Evolutionary conservation across 805 yeast genomes (phyloP), one percentile per base, ranked within the genome.

Genomic region (Candida sithepensis): DNA sequence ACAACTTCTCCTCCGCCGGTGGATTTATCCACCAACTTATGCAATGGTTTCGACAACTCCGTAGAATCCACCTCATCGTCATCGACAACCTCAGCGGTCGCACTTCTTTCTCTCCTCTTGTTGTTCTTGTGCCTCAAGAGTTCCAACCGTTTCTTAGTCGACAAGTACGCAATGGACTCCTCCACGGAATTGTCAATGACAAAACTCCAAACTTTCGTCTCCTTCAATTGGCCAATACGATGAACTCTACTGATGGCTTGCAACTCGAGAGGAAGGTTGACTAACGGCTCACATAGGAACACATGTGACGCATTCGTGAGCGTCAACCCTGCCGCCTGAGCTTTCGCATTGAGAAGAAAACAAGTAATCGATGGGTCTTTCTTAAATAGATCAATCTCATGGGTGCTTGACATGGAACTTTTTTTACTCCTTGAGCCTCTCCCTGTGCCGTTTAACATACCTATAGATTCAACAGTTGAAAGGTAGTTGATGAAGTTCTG

Each of bases 161-260:
- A 77, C 45, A 85, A 63, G n/a, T 79, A 66, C 30, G 88, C 78
- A 41, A 94, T 87, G 40, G 88, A 84, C 61, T 92, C 96, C 64
- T 94, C 99, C 14, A 94, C 96, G 0, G 96, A 82, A 37, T 84
- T 82, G 47, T 78, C 79, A 47, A 91, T 85, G 21, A 86, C 82
- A 69, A 92, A 90, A 79, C 86, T 84, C 97, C 98, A 94, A 1
- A 92, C 96, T 1, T 83, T 85, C 0, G 99, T 94, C 14, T 79
- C 81, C 39, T 75, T 71, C 2, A 74, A 76, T 65, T 94, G 99
- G 0, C 99, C 99, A 60, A 92, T 91, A 52, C 99, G 71, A 61
- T 92, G 96, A 39, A 94, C 82, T 52, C 99, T 77, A 43, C 95
- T 88, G 45, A 91, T 85, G 0, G 98, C 97, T 63, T 92, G 99